phyloP scores from a whole-genome alignment of 176 grass and related monocot genomes.

The Avena sativa region DNA sequence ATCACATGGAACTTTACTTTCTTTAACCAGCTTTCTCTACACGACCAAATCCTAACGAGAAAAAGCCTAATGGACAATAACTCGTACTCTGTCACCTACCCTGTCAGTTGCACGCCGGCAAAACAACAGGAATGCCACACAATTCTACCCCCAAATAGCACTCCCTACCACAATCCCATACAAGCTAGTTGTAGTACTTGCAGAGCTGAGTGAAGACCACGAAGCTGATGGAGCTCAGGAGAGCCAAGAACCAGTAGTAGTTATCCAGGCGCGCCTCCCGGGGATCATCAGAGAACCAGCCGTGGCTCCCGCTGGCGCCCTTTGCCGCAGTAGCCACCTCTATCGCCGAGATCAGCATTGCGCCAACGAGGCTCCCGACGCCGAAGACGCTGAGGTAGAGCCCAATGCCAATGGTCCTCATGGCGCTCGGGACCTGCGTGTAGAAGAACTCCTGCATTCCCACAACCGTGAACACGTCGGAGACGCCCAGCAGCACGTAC shows the following conservation, averaged over 20 bases:
- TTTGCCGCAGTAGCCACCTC: constrained; percentile 46
- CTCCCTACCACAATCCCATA: constrained; percentile 2
- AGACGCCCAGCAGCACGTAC: constrained; percentile 74
- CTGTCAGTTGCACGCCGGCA: too few relatives aligned
- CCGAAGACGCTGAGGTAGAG: constrained; percentile 93
- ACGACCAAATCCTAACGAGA: background rate
- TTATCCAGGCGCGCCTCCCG: constrained; percentile 60
- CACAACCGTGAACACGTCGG: constrained; percentile 81
- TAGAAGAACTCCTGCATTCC: constrained; percentile 99
- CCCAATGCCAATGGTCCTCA: constrained; percentile 82
- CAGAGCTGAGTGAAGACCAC: constrained; percentile 57
- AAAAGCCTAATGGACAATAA: constrained; percentile 27
- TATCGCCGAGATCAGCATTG: constrained; percentile 62
- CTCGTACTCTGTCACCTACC: too few relatives aligned
- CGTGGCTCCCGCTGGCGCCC: constrained; percentile 11
- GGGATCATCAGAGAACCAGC: constrained; percentile 87
- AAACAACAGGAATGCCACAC: too few relatives aligned
- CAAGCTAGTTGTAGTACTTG: constrained; percentile 49
- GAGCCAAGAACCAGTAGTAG: constrained; percentile 78
- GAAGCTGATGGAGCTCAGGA: constrained; percentile 76
- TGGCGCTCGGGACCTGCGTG: constrained; percentile 66
- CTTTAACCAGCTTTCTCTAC: background rate
- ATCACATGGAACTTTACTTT: background rate
- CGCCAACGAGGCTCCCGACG: constrained; percentile 77
- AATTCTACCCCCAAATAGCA: background rate